Conservation (phyloP, 2,329 filamentous ascomycete species). For the Sporothrix protearum region DNA sequence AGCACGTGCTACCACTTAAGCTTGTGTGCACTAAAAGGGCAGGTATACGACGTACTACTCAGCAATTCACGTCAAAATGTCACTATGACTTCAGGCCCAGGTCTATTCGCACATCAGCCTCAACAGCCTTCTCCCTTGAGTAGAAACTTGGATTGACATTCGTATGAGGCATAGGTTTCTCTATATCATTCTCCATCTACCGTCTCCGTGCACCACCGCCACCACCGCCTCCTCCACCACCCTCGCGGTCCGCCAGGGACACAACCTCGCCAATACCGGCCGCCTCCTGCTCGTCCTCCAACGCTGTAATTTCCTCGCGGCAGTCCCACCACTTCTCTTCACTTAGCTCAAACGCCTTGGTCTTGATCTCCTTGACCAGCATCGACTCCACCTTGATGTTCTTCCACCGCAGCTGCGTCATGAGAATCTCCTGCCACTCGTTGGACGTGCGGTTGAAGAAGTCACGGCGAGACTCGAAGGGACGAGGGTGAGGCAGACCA, state of each 20-base stretch:
- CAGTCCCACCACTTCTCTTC: conserved; percentile 99
- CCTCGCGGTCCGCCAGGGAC: conserved; percentile 71
- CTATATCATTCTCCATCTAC: background rate
- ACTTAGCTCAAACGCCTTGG: conserved; percentile 81
- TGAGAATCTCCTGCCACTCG: conserved; percentile 85
- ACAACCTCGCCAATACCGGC: conserved; percentile 94
- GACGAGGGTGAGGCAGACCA: conserved; percentile 68
- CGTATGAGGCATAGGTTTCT: background rate
- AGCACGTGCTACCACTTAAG: conserved; percentile 21
- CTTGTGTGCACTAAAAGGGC: background rate
- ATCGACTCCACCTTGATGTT: conserved; percentile 64
- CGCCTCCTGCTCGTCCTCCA: conserved; percentile 95
- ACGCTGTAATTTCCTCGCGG: conserved; percentile 81
- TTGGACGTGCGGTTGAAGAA: conserved; percentile 86
- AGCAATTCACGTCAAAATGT: background rate
- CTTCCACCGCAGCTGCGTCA: conserved; percentile 69
- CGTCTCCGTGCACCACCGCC: conserved; percentile 37
- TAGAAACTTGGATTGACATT: too few species aligned
- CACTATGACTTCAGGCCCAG: background rate
- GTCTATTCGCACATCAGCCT: background rate
- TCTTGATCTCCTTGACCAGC: conserved; percentile 85
- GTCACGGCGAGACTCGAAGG: conserved; percentile 85
- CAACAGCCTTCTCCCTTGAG: background rate
- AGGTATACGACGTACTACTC: background rate
- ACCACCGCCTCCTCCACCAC: conserved; percentile 51